Evolutionary conservation across 768 basidiomycete genomes (phyloP).

Genomic region (Hygrocybe coccinea): DNA sequence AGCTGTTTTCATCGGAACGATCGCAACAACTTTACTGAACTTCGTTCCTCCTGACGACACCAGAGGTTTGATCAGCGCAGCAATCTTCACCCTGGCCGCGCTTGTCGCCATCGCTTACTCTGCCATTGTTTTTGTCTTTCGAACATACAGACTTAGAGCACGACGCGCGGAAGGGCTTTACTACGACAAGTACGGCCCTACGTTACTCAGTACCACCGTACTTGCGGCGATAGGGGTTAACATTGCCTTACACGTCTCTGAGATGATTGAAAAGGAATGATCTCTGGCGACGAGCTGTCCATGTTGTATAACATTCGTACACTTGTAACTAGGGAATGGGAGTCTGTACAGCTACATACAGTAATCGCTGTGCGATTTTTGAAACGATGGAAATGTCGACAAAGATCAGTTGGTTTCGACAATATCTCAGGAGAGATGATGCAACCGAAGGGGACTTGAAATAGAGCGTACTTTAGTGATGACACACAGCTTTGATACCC

Average conservation of each 20-base stretch:
- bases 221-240: slow-evolving; percentile 70
- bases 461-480: too few species aligned
- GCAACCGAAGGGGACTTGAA: too few species aligned
- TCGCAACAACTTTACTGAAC: slow-evolving; percentile 86
- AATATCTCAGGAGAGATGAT: too few species aligned
- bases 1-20: slow-evolving; percentile 80
- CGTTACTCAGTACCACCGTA: slow-evolving; percentile 63
- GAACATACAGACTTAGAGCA: slow-evolving; percentile 61
- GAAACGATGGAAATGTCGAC: too few species aligned
- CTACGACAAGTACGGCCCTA: slow-evolving; percentile 87
- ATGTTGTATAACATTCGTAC: too few species aligned
- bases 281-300: too few species aligned
- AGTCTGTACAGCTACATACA: too few species aligned
- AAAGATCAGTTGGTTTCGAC: too few species aligned
- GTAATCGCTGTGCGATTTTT: too few species aligned
- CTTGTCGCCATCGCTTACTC: slow-evolving; percentile 85
- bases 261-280: slow-evolving; percentile 35
- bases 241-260: slow-evolving; percentile 59
- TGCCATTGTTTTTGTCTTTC: slow-evolving; percentile 73
- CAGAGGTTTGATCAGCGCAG: slow-evolving; percentile 79
- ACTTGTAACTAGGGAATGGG: too few species aligned
- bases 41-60: slow-evolving; percentile 71
- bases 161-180: slow-evolving; percentile 77
- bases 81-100: slow-evolving; percentile 85
- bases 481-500: too few species aligned